Evolutionary conservation across 2,329 filamentous ascomycete species (phyloP), one percentile per base, ranked within the genome.

Genomic region (Cytospora piceae): DNA sequence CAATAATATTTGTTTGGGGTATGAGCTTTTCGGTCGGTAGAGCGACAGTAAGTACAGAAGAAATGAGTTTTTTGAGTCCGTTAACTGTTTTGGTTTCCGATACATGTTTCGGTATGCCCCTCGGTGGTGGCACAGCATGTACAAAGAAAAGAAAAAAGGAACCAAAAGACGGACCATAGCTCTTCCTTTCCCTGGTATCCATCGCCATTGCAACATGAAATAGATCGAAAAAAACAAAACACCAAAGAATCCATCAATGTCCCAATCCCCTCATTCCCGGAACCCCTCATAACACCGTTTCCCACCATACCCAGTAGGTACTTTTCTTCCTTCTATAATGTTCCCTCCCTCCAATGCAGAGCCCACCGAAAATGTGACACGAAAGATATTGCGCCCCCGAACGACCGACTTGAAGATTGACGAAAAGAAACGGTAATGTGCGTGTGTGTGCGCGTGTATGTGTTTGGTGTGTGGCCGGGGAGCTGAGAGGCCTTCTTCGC

Each of bases 261-360:
- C 46, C 24, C 46, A 49, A 8, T 49, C 46, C 46, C 24, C 46
- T 49, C 46, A 24, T 49, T 49, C 46, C 46, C 46, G 46, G 22
- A 24, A 49, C 46, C 46, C 46, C n/a, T 24, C n/a, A 49, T 49
- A 49, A 49, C 46, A 49, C 46, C 46, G 22, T 49, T 49, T 49
- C 46, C 46, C 46, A 49, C 46, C 46, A 49, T 49, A 22, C n/a
- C 46, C 9, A 24, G n/a, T 24, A 49, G 11, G n/a, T 49, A 24
- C 3, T 24, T 49, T 49, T 24, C 24, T n/a, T 24, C 20, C 46
- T 24, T 49, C 46, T 49, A 49, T 49, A 5, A 22, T 24, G 22
- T 24, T 24, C 46, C 46, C 9, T 49, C 46, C 46, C n/a, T 63
- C 14, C 68, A 22, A 72, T 75, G 59, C 42, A 31, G 49, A 52